Base-by-base conservation (phyloP, 139 green algal species). In the Closterium sp. region DNA sequence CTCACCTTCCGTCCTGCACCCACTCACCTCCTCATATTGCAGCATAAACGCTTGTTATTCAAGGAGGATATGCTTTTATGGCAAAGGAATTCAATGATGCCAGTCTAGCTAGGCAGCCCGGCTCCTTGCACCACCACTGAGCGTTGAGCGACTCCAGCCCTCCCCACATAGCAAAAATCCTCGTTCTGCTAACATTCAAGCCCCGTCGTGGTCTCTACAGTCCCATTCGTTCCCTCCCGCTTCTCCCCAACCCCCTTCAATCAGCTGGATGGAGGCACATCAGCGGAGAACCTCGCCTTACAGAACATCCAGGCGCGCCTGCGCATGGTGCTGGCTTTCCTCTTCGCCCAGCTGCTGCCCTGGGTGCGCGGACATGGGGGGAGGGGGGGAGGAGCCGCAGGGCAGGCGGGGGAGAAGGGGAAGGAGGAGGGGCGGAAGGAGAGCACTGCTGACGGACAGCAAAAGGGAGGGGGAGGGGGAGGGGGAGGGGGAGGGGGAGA, bases 311-410 rank as follows among this genome's bases (percentile, higher is more conserved):
- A 98, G 93, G 98, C 98, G 0, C 95, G 98, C 13, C 95, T 99
- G 85, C 96, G 98, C 90, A 99, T 99, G 98, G 98, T 99, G 34
- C 62, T 99, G 22, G 96, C 98, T 1, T 99, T 99, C 95, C 89
- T 96, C 27, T 30, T 96, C n/a, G 95, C 95, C 21, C 90, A 94
- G 34, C 88, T 95, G 91, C 86, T 95, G 89, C 90, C 93, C 7
- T 89, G 95, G 28, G 27, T n/a, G 6, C 85, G 91, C 93, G n/a
- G 85, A 17, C 85, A 31, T 10, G 90, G 95, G 90, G 90, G 62
- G 62, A 79, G 17, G 17, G 62, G 62, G 19, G 62, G 17, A 79
- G 62, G 9, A 79, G 62, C 38, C 38, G 38, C 38, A 50, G 38
- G 38, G 9, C 34, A 21, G 5, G 13, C 7, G 4, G 50, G 17